Evolutionary conservation across 306 rosid species (phyloP).

Genomic region (Benincasa hispida): DNA sequence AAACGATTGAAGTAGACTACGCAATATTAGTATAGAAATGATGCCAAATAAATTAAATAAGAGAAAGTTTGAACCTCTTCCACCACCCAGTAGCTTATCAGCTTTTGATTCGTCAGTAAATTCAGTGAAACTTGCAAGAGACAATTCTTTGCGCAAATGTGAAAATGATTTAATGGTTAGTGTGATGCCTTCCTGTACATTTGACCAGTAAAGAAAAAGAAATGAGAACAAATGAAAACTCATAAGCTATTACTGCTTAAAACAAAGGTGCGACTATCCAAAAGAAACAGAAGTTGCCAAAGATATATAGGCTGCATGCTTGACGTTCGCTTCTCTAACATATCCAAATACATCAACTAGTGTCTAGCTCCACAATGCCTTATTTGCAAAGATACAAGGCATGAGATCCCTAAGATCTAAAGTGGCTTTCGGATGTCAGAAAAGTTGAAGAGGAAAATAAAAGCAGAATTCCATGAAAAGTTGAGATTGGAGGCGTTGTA

Average conservation of each 20-base stretch:
- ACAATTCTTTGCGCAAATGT: conserved; percentile 41
- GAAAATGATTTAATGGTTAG: conserved; percentile 60
- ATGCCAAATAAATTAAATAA: neutral
- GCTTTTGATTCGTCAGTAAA: conserved; percentile 50
- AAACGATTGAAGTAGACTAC: neutral
- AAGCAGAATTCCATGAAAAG: neutral
- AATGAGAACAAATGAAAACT: neutral
- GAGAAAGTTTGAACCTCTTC: conserved; percentile 46
- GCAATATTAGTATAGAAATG: neutral
- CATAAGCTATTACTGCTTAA: neutral
- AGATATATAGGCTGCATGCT: neutral
- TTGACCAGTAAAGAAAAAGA: conserved; percentile 10
- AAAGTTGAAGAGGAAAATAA: neutral
- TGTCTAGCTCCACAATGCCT: neutral
- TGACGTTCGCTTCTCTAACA: neutral
- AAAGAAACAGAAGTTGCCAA: neutral
- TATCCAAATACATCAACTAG: neutral
- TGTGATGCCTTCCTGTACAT: conserved; percentile 57
- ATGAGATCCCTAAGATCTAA: neutral
- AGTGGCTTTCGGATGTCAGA: neutral
- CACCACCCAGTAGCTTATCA: conserved; percentile 64
- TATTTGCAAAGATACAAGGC: neutral
- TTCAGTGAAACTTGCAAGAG: conserved; percentile 23
- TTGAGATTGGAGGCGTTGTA: too few relatives aligned
- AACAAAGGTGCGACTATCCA: neutral